These are phyloP conservation scores for Leishmania mexicana DNA, from an alignment of 208 protist genomes.

Conservation along the genomic window DNA sequence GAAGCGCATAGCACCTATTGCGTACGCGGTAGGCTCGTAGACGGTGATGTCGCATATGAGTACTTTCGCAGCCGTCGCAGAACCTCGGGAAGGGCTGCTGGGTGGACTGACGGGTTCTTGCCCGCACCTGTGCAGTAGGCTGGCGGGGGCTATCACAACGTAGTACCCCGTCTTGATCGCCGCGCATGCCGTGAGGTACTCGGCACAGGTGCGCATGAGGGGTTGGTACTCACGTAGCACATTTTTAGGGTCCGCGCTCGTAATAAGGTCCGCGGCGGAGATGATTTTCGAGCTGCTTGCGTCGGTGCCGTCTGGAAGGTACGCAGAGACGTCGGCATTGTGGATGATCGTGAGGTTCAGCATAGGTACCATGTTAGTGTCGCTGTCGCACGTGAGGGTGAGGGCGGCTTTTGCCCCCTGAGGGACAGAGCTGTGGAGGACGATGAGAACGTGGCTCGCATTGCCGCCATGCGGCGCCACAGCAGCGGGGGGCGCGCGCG, in stretches of 20 bases:
- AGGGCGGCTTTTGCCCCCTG: not conserved
- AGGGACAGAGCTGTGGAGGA: slow-evolving; percentile 6
- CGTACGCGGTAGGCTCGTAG: not conserved
- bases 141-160: not conserved
- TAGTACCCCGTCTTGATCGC: not conserved
- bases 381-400: slow-evolving; percentile 11
- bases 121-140: slow-evolving; percentile 2
- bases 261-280: not conserved
- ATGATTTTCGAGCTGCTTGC: not conserved
- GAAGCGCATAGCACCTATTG: slow-evolving; percentile 4
- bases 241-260: not conserved
- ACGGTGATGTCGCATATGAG: not conserved
- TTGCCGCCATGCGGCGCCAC: not conserved
- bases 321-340: not conserved
- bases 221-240: not conserved
- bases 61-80: not conserved
- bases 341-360: not conserved
- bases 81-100: not conserved
- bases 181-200: not conserved
- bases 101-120: not conserved
- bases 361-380: not conserved
- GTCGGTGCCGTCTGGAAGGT: not conserved
- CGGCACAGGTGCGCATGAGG: not conserved
- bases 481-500: not conserved
- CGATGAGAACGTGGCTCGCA: slow-evolving; percentile 1